A percentile compares a stretch with the other conserved stretches of the same genome.
Conservation (phyloP, 2,329 filamentous ascomycete species). For the Metarhizium album region DNA sequence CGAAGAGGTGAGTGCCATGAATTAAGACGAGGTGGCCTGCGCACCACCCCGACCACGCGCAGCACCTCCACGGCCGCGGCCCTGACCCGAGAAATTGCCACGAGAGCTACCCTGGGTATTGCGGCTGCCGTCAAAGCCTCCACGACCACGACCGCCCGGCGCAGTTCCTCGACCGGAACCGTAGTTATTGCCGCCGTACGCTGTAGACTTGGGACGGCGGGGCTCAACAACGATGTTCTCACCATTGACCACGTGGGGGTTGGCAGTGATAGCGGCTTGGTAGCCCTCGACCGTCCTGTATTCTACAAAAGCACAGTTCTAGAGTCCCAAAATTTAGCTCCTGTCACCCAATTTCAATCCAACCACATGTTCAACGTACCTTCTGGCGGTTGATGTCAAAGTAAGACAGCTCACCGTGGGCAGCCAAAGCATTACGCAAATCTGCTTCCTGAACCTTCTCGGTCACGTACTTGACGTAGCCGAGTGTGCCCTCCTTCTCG, state of each 20-base stretch:
- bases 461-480: constrained; percentile 92
- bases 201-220: constrained; percentile 64
- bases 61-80: constrained; percentile 55
- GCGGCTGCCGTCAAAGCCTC: constrained; percentile 50
- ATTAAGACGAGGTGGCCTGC: constrained; percentile 41
- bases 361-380: constrained; percentile 39
- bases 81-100: constrained; percentile 58
- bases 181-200: constrained; percentile 60
- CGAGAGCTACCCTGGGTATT: constrained; percentile 50
- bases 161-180: constrained; percentile 49
- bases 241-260: constrained; percentile 75
- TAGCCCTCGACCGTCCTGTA: constrained; percentile 75
- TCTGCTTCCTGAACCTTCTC: constrained; percentile 72
- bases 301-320: constrained; percentile 97
- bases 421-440: constrained; percentile 58
- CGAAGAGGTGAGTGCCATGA: neutral
- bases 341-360: neutral
- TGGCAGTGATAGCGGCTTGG: constrained; percentile 69
- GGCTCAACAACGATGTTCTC: constrained; percentile 82
- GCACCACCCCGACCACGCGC: constrained; percentile 53
- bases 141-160: constrained; percentile 51
- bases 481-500: constrained; percentile 68
- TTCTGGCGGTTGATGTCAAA: constrained; percentile 76
- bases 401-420: constrained; percentile 60
- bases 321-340: constrained; percentile 3